Evolutionary conservation across 1,284 basidiomycete species (phyloP), one percentile per base, ranked within the genome.

Genomic region (Ceratobasidium sp.): DNA sequence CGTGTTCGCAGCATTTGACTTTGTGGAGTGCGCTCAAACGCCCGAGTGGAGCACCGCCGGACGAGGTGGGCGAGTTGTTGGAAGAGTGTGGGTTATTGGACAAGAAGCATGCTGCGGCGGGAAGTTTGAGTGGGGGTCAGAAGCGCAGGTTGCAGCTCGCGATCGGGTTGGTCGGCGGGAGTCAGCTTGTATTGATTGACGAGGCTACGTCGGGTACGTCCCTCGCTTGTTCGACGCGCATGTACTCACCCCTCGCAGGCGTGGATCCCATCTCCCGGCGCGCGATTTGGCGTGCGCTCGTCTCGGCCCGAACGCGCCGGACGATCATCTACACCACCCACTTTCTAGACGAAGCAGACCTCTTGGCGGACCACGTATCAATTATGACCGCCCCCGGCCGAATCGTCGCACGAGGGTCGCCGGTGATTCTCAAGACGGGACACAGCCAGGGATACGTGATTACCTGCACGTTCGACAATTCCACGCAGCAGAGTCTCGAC

Each of bases 141-240:
- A 93, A 93, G 80, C 79, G 91, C 75, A 92, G 92, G 79, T 79
- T 93, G 32, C 90, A 93, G 75, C 80, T 93, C 25, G 91, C 91
- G 0, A 87, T 90, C 72, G 91, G 91, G 6, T 77, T 93, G 12
- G 82, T 92, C 10, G 91, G 90, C 3, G 89, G 89, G 20, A 50
- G 45, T 27, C 58, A 64, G 32, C 22, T 64, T 15, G 58, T 64
- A 13, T 81, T 93, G 27, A 87, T 93, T 7, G 91, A 81, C 72
- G 80, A 87, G 78, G 91, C 90, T 73, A 91, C 89, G 1, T 91
- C 88, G 6, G 58, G 58, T 64, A 25, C 34, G 58, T 47, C 22
- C n/a, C 20, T 47, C 45, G 10, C 45, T 47, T 20, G 10, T 20
- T 20, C 45, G 45, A 10, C 22, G 20, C 10, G 7, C 20, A 7